phyloP scores from a whole-genome alignment of 352 stramenopile species.

The Peronosclerospora sorghi region DNA sequence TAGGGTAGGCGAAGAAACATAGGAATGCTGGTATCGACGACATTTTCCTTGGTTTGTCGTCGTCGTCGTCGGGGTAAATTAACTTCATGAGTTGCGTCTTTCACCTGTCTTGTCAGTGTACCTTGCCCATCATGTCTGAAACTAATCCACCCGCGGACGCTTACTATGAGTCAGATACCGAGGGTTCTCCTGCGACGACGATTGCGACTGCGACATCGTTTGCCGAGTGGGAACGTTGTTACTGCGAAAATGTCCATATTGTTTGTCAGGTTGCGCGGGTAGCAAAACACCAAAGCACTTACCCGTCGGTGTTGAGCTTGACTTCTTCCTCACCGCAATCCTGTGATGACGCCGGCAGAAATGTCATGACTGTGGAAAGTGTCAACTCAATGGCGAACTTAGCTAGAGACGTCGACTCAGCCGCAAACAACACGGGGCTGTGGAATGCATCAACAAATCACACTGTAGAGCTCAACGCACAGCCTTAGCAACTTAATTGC shows the following conservation, averaged over 20 bases:
- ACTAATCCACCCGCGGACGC: conserved; percentile 29
- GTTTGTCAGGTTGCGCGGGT: no score
- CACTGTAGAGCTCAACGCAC: background rate
- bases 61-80: conserved; percentile 15
- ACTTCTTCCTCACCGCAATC: conserved; percentile 32
- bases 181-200: conserved; percentile 38
- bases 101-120: background rate
- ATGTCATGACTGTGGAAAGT: conserved; percentile 75
- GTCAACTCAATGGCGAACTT: conserved; percentile 71
- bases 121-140: background rate
- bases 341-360: conserved; percentile 57
- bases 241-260: no score
- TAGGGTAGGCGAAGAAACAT: conserved; percentile 2
- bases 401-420: conserved; percentile 57
- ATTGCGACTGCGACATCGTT: conserved; percentile 25
- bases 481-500: no score
- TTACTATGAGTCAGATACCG: conserved; percentile 59
- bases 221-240: conserved; percentile 5
- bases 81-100: conserved; percentile 21
- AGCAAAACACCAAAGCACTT: conserved; percentile 1
- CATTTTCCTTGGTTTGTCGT: conserved; percentile 1
- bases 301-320: conserved; percentile 13
- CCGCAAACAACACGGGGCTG: conserved; percentile 61
- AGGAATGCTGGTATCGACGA: background rate
- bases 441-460: background rate